Base-by-base conservation (phyloP, 2,329 filamentous ascomycete species). In the Scytalidium lignicola region DNA sequence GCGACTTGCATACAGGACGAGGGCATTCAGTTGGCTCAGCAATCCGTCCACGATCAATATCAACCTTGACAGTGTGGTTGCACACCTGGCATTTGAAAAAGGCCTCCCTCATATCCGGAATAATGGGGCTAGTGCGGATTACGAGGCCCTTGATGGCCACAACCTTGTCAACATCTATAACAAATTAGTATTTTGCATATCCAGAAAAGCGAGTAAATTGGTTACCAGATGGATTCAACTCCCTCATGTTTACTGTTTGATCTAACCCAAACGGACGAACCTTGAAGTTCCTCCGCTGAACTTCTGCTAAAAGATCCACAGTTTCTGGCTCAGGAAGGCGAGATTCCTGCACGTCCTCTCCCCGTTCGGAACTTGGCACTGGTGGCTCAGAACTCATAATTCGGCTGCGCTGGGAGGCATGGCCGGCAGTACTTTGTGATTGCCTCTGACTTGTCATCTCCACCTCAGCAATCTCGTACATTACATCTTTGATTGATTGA, bases 41-140 rank as follows among this genome's bases (percentile, higher is more conserved):
- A 62, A 99, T 99, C 72, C 92, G 93, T 67, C 95, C 93, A 62
- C 93, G 86, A 65, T 99, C 93, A 61, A 99, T 86, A 49, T 90
- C 87, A 48, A 96, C 90, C 55, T 87, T 88, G 53, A 95, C 82
- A 3, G 88, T 92, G 69, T 96, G 90, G 62, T 90, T 90, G 70
- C 93, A 99, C 21, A 92, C 82, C 51, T 90, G 88, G 71, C 93
- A 99, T 55, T 89, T 87, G 80, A 99, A 99, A 72, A 96, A 96
- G 0, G 93, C 93, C 65, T 96, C 89, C 71, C 95, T 96, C 95
- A 99, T 99, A 62, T 99, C 93, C 0, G 93, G 93, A 56, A 99
- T 97, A 56, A 99, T 88, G 1, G 93, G 90, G 0, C 93, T 97
- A 2, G 93, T 88, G 54, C 93, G 85, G 62, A 99, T 99, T 52